A percentile compares a stretch with the other conserved stretches of the same genome.
These are phyloP conservation scores for Tolypocladium tropicale DNA, from an alignment of 2,329 filamentous ascomycete genomes.

Conservation along the genomic window DNA sequence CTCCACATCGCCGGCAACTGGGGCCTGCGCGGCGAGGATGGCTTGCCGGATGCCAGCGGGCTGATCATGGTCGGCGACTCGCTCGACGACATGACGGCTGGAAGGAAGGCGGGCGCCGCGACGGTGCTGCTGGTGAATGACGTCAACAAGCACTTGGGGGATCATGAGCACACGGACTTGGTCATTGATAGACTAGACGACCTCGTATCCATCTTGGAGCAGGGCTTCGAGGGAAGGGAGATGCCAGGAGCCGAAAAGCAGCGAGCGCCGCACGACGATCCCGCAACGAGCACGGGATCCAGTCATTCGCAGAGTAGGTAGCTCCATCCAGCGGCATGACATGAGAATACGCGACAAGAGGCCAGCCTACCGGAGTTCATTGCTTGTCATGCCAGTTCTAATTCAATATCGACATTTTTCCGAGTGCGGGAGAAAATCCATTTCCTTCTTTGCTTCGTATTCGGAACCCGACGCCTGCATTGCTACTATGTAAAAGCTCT, in stretches of 20 bases:
- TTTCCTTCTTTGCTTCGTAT: constrained; percentile 7
- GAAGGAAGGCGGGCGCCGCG: constrained; percentile 70
- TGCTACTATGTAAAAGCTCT: constrained; percentile 10
- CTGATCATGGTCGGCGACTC: constrained; percentile 66
- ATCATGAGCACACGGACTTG: constrained; percentile 68
- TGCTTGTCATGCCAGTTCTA: constrained; percentile 5
- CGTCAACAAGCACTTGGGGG: constrained; percentile 60
- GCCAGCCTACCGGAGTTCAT: neutral
- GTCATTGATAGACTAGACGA: constrained; percentile 66
- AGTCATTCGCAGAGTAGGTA: neutral
- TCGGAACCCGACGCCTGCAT: constrained; percentile 8
- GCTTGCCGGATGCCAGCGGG: constrained; percentile 29
- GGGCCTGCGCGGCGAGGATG: constrained; percentile 39
- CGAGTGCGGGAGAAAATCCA: neutral
- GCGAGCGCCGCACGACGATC: neutral
- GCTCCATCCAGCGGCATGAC: neutral
- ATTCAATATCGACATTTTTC: constrained; percentile 12
- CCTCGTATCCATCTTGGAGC: constrained; percentile 62
- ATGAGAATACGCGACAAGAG: neutral
- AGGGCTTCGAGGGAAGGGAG: constrained; percentile 54
- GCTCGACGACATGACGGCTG: constrained; percentile 88
- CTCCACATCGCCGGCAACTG: constrained; percentile 73
- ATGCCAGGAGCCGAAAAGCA: neutral
- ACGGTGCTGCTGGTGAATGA: constrained; percentile 83
- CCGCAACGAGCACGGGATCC: neutral